Evolutionary conservation across 345 rosid genomes (phyloP).

Genomic region (Raphanus sativus): DNA sequence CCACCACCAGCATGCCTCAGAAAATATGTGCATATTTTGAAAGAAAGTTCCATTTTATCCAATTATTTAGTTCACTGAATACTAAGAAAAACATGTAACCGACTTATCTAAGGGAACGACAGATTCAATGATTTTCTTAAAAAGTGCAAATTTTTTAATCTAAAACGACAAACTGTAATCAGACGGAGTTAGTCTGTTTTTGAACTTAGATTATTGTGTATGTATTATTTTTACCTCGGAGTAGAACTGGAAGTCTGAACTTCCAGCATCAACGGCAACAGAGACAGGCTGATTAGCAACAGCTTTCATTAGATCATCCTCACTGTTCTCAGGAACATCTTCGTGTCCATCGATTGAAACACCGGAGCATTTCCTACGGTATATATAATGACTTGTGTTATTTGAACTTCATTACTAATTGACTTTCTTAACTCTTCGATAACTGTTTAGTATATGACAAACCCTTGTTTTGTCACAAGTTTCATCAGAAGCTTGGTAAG

Average conservation of each 20-base stretch:
- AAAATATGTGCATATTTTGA: background rate
- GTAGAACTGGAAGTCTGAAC: conserved; percentile 68
- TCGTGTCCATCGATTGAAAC: conserved; percentile 65
- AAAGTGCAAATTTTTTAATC: background rate
- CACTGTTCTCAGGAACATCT: conserved; percentile 66
- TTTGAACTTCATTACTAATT: background rate
- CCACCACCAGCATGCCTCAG: background rate
- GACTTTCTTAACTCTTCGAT: background rate
- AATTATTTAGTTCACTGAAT: background rate
- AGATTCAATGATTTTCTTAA: background rate
- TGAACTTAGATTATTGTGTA: no score
- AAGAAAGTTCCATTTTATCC: background rate
- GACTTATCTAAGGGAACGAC: background rate
- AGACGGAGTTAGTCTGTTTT: background rate
- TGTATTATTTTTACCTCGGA: no score
- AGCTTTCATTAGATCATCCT: conserved; percentile 62
- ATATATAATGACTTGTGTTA: background rate
- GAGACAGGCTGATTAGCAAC: conserved; percentile 75
- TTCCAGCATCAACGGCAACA: conserved; percentile 80
- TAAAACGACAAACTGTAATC: background rate
- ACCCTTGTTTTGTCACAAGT: conserved; percentile 61
- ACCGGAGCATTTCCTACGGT: conserved; percentile 64
- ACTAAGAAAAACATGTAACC: background rate
- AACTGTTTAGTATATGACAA: background rate
- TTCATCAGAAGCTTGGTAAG: conserved; percentile 57